Conservation (phyloP, 1,284 basidiomycete genomes). For the Cutaneotrichosporon mucoides region DNA sequence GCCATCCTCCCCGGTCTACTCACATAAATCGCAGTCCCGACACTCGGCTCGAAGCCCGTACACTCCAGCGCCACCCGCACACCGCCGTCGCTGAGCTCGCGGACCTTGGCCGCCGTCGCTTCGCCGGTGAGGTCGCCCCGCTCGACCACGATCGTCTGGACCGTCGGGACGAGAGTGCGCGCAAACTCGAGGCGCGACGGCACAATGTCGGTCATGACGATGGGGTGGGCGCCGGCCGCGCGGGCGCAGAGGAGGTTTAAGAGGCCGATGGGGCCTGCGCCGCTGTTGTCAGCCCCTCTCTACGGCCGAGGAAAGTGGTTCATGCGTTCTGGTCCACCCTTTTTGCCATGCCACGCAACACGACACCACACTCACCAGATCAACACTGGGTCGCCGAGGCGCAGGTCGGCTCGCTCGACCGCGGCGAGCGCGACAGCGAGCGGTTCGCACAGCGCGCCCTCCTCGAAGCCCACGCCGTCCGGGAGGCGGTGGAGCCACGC, state of each 20-base stretch:
- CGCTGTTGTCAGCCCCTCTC: conserved; percentile 22
- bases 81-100: conserved; percentile 33
- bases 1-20: conserved; percentile 16
- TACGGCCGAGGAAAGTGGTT: too few species aligned
- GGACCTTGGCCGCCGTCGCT: conserved; percentile 38
- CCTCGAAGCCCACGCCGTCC: conserved; percentile 51
- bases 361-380: conserved; percentile 42
- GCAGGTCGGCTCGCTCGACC: conserved; percentile 51
- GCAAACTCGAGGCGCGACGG: conserved; percentile 54
- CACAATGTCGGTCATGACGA: conserved; percentile 55
- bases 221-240: conserved; percentile 54
- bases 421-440: conserved; percentile 54
- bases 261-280: conserved; percentile 54
- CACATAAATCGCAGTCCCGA: conserved; percentile 71
- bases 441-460: conserved; percentile 55
- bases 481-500: conserved; percentile 55
- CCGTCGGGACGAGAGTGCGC: conserved; percentile 51
- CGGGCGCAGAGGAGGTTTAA: conserved; percentile 52
- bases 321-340: too few species aligned
- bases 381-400: conserved; percentile 51
- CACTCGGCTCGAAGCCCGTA: conserved; percentile 80
- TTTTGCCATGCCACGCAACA: not conserved
- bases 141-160: conserved; percentile 47
- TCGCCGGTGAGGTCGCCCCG: conserved; percentile 14
- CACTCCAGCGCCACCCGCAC: conserved; percentile 45